Conservation (phyloP, 495 filamentous ascomycete genomes). For the Antarctomyces pellizariae region DNA sequence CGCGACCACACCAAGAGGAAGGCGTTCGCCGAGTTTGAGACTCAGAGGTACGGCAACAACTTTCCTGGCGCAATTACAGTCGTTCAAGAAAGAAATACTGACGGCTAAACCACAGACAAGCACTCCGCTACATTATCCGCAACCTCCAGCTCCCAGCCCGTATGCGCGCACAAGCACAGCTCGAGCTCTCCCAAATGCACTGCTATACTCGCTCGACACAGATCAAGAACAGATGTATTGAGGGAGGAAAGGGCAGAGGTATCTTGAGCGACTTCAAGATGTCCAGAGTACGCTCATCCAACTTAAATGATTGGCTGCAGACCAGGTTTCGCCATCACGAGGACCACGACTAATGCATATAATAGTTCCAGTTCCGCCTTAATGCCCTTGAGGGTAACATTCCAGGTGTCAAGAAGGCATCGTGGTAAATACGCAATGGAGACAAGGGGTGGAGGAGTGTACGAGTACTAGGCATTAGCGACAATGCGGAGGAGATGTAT, state of each 20-base stretch:
- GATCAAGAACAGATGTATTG: slow-evolving; percentile 78
- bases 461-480: too few relatives aligned
- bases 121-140: slow-evolving; percentile 79
- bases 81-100: slow-evolving; percentile 1
- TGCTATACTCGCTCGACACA: slow-evolving; percentile 79
- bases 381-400: slow-evolving; percentile 72
- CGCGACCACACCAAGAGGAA: slow-evolving; percentile 91
- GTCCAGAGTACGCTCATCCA: slow-evolving; percentile 42
- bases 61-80: background rate
- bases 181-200: slow-evolving; percentile 86
- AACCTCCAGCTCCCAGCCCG: slow-evolving; percentile 70
- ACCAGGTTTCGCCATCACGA: background rate
- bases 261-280: slow-evolving; percentile 77
- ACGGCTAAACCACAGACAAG: slow-evolving; percentile 48
- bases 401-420: slow-evolving; percentile 86
- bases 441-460: too few relatives aligned
- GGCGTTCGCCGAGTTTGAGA: slow-evolving; percentile 64
- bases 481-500: too few relatives aligned
- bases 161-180: slow-evolving; percentile 67
- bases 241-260: slow-evolving; percentile 68
- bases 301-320: too few relatives aligned
- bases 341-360: slow-evolving; percentile 11
- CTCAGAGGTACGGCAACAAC: slow-evolving; percentile 40
- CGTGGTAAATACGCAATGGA: slow-evolving; percentile 34
- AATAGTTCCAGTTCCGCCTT: slow-evolving; percentile 73